phyloP scores from a whole-genome alignment of 208 protist genomes.

The Novymonas esmeraldas region DNA sequence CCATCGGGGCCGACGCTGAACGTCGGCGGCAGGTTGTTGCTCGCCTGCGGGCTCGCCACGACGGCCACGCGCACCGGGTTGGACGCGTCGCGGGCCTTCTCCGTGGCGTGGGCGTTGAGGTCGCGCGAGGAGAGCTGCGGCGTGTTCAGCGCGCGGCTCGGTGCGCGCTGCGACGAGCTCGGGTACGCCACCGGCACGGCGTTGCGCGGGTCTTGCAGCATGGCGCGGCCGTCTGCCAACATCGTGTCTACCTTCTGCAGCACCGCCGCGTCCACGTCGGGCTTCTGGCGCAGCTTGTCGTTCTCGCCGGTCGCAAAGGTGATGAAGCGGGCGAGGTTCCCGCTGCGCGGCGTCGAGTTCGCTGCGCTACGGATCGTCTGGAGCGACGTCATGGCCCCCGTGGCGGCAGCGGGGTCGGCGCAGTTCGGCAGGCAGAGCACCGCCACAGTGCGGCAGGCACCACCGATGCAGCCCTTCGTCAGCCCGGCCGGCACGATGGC shows the following conservation, averaged over 20 bases:
- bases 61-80: slow-evolving; percentile 40
- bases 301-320: slow-evolving; percentile 45
- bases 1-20: slow-evolving; percentile 33
- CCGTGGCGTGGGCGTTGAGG: slow-evolving; percentile 27
- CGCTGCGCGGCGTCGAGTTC: slow-evolving; percentile 59
- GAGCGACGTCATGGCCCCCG: slow-evolving; percentile 28
- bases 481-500: slow-evolving; percentile 32
- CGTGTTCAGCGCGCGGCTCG: slow-evolving; percentile 7
- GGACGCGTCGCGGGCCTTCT: slow-evolving; percentile 27
- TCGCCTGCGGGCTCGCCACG: slow-evolving; percentile 31
- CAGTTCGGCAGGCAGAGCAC: slow-evolving; percentile 40
- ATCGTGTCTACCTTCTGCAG: slow-evolving; percentile 50
- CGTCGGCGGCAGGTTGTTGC: slow-evolving; percentile 26
- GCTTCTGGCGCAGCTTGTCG: slow-evolving; percentile 44
- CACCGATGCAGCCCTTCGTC: slow-evolving; percentile 52
- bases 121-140: slow-evolving; percentile 29
- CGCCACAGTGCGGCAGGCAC: slow-evolving; percentile 47
- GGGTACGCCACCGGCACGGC: slow-evolving; percentile 46
- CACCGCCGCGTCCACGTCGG: slow-evolving; percentile 33
- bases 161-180: slow-evolving; percentile 24
- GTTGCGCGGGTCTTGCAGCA: slow-evolving; percentile 47
- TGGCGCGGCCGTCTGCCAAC: slow-evolving; percentile 46
- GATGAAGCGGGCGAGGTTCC: slow-evolving; percentile 63
- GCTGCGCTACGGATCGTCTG: slow-evolving; percentile 29
- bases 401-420: slow-evolving; percentile 14